Conservation (phyloP, 768 basidiomycete species). For the Suillus occidentalis region DNA sequence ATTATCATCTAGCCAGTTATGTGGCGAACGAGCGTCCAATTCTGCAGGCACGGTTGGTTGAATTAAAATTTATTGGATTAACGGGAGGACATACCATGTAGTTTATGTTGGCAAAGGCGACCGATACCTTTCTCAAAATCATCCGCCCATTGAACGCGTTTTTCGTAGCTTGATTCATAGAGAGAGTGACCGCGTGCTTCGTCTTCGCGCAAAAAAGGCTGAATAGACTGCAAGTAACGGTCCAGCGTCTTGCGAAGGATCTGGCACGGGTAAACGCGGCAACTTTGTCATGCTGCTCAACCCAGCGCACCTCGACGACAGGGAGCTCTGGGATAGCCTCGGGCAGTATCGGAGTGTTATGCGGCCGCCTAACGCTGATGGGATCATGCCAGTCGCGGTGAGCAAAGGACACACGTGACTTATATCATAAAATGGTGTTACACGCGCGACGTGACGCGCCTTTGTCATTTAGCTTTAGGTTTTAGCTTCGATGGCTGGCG, state of each 20-base stretch:
- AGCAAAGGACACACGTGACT: not conserved
- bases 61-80: not conserved
- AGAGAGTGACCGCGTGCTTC: conserved; percentile 55
- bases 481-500: conserved; percentile 18
- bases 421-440: no score
- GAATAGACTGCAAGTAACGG: conserved; percentile 74
- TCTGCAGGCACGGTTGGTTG: not conserved
- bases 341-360: not conserved
- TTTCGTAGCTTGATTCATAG: conserved; percentile 50
- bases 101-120: conserved; percentile 63
- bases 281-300: conserved; percentile 27
- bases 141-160: conserved; percentile 58
- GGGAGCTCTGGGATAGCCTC: not conserved
- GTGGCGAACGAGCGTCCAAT: conserved; percentile 69
- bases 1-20: conserved; percentile 94
- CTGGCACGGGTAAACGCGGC: conserved; percentile 81
- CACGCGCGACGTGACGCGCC: not conserved
- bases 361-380: not conserved
- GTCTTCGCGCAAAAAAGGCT: conserved; percentile 78
- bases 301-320: not conserved
- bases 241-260: conserved; percentile 72
- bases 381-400: not conserved
- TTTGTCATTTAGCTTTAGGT: not conserved
- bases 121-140: conserved; percentile 77
- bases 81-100: conserved; percentile 55